Evolutionary conservation across 345 rosid genomes (phyloP).

Genomic region (Rhodamnia rubescens): DNA sequence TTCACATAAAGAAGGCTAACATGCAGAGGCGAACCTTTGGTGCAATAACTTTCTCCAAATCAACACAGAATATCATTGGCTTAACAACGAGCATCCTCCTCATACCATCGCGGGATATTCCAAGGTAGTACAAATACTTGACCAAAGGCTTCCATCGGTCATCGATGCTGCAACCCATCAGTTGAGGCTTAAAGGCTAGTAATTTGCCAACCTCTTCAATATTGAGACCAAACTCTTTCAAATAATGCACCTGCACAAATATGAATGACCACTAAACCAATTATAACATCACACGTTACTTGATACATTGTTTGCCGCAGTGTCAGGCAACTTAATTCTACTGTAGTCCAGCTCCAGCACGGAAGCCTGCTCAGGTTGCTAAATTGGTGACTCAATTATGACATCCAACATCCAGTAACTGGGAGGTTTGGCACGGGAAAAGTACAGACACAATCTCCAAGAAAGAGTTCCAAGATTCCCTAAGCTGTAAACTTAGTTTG

Average conservation of each 20-base stretch:
- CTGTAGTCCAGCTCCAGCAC: not conserved
- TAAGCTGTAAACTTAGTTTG: not conserved
- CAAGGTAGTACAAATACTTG: slow-evolving; percentile 76
- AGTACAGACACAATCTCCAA: not conserved
- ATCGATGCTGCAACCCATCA: slow-evolving; percentile 77
- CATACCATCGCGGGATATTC: slow-evolving; percentile 80
- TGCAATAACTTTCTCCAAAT: slow-evolving; percentile 53
- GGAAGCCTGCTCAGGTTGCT: not conserved
- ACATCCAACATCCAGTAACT: not conserved
- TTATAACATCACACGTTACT: not conserved
- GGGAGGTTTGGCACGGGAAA: not conserved
- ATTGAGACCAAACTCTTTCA: slow-evolving; percentile 82
- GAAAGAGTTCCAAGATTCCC: not conserved
- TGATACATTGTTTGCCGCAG: not conserved
- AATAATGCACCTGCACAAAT: slow-evolving; percentile 48
- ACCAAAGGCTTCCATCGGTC: slow-evolving; percentile 87
- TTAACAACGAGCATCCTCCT: slow-evolving; percentile 73
- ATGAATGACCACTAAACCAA: not conserved
- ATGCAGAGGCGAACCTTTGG: slow-evolving; percentile 43
- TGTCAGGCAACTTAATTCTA: not conserved
- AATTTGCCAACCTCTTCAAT: slow-evolving; percentile 64
- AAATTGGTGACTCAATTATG: not conserved
- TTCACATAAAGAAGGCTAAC: not conserved
- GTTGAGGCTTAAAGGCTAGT: slow-evolving; percentile 73
- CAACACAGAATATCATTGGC: slow-evolving; percentile 75